Evolutionary conservation across 352 stramenopile genomes (phyloP), one percentile per base, ranked within the genome.

Genomic region (Phytophthora uliginosa): DNA sequence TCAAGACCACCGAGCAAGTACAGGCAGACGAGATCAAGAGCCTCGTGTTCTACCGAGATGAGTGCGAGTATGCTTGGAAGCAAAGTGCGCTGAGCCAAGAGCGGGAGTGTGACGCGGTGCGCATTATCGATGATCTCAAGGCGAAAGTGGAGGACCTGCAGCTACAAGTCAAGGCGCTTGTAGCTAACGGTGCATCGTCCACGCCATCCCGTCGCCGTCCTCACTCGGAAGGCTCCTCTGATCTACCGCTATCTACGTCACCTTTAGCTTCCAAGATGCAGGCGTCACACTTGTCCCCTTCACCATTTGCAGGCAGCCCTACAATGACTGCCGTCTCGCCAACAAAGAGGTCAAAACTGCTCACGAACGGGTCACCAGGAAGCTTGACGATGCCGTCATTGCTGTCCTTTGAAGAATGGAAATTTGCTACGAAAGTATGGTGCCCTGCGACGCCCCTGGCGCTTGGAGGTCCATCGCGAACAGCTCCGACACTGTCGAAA

Each of bases 21-120:
- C 82, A 93, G 13, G 79, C 86, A 13, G 81, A 93, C 52, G 84
- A 93, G 62, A 83, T 90, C 77, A 90, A 90, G 54, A 91, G 85
- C 63, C 71, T 93, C 17, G 50, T 82, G 4, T 93, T 88, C 75
- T 93, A 93, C 47, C 79, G 86, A 8, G 84, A 93, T n/a, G 86
- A 93, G 60, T 93, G 86, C 55, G 82, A 93, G 51, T 70, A 87
- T 57, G 83, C 83, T 12, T 93, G 86, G 84, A 86, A 84, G 52
- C 82, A 89, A 59, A 82, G 77, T 36, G 70, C 70, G 1, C n/a
- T 90, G 24, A 84, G 82, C 40, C 80, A 90, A 58, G 83, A 88
- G 53, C 78, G 85, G 34, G 85, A 93, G 64, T 79, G 75, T 13
- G 79, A 90, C 61, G 84, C 85, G 7, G 82, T 91, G 77, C 63